phyloP scores from a whole-genome alignment of 129 eudicot species.

The Cynara cardunculus region DNA sequence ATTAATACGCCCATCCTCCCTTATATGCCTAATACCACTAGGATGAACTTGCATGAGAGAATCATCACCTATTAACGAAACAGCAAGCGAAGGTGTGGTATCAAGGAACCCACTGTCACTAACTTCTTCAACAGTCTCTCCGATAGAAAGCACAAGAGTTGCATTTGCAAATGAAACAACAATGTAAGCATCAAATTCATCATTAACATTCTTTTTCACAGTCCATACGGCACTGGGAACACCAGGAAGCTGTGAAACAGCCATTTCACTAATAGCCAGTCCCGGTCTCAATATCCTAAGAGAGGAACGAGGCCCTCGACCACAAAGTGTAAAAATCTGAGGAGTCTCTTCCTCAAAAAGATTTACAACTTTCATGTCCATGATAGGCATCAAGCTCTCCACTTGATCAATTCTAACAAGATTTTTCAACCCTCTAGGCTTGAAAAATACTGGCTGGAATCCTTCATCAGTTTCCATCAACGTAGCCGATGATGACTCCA shows the following conservation, averaged over 20 bases:
- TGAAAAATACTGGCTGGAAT: slow-evolving; percentile 93
- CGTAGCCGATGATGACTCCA: slow-evolving; percentile 88
- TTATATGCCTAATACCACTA: slow-evolving; percentile 89
- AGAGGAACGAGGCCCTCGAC: slow-evolving; percentile 95
- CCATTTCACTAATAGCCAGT: slow-evolving; percentile 95
- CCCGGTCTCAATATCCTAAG: slow-evolving; percentile 87
- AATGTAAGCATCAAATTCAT: slow-evolving; percentile 97
- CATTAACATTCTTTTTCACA: slow-evolving; percentile 86
- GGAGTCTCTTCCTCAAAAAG: slow-evolving; percentile 97
- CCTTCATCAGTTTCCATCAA: slow-evolving; percentile 98
- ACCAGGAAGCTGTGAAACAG: slow-evolving; percentile 96
- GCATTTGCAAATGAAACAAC: slow-evolving; percentile 98
- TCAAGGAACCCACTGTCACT: slow-evolving; percentile 97
- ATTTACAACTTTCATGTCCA: slow-evolving; percentile 92
- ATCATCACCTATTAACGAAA: slow-evolving; percentile 96
- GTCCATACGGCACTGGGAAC: slow-evolving; percentile 99
- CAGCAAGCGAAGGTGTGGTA: slow-evolving; percentile 97
- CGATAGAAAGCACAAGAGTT: slow-evolving; percentile 94
- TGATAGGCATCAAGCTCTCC: slow-evolving; percentile 92
- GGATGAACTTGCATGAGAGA: slow-evolving; percentile 99
- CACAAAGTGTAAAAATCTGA: slow-evolving; percentile 91
- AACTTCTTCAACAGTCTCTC: slow-evolving; percentile 99
- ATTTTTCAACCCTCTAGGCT: slow-evolving; percentile 88
- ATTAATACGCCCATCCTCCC: slow-evolving; percentile 93
- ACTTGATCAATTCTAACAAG: slow-evolving; percentile 91